These are phyloP conservation scores for Ascochyta fabae DNA, from an alignment of 2,329 filamentous ascomycete genomes.

Conservation along the genomic window DNA sequence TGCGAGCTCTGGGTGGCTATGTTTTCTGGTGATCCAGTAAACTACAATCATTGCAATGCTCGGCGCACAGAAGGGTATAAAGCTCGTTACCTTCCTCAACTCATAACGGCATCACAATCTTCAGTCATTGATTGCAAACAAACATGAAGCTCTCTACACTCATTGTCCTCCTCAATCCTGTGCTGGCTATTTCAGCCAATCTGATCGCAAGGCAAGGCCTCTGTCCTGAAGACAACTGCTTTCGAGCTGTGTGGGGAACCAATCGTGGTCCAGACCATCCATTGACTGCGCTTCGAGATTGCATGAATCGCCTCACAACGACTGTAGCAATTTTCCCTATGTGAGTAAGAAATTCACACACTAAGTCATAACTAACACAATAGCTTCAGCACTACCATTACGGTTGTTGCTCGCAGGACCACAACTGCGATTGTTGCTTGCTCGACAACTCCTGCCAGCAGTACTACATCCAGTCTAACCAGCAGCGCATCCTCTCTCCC, in stretches of 20 bases:
- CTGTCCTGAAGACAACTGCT: constrained; percentile 35
- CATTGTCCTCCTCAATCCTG: constrained; percentile 13
- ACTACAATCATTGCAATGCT: too few species aligned
- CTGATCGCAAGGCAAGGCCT: constrained; percentile 26
- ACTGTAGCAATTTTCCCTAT: constrained; percentile 32
- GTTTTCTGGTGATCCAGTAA: not conserved
- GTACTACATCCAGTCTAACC: not conserved
- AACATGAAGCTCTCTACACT: constrained; percentile 35
- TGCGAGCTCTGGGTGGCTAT: not conserved
- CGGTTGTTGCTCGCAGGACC: constrained; percentile 7
- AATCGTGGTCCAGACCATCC: constrained; percentile 20
- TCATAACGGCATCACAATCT: constrained; percentile 1
- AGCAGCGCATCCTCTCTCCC: not conserved
- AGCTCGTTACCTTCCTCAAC: not conserved
- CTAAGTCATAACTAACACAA: not conserved
- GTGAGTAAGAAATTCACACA: constrained; percentile 17
- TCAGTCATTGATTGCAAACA: constrained; percentile 6
- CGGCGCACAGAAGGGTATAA: not conserved
- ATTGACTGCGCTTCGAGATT: constrained; percentile 25
- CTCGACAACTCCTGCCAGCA: not conserved
- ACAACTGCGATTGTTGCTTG: constrained; percentile 1
- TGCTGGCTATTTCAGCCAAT: constrained; percentile 21
- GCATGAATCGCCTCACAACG: constrained; percentile 34
- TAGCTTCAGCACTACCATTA: constrained; percentile 15
- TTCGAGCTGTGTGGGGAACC: constrained; percentile 34